A percentile compares a stretch with the other conserved stretches of the same genome.
Evolutionary conservation across 208 protist genomes (phyloP).

Genomic region (Trypanosoma grayi): DNA sequence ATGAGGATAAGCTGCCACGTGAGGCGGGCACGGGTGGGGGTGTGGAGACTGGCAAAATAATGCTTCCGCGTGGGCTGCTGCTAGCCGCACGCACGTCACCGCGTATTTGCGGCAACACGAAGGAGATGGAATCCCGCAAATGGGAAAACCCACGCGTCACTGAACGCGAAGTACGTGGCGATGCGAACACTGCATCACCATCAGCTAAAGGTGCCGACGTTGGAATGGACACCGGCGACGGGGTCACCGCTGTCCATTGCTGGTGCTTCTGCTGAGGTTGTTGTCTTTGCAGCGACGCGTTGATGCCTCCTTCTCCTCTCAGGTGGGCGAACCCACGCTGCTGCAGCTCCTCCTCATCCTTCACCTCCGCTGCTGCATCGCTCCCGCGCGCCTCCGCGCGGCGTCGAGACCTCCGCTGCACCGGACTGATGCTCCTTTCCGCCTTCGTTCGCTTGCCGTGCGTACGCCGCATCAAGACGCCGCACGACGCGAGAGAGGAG

Average conservation of each 20-base stretch:
- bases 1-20: conserved; percentile 16
- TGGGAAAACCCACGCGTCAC: conserved; percentile 45
- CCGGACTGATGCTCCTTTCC: conserved; percentile 2
- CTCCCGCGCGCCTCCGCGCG: neutral
- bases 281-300: no score
- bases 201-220: neutral
- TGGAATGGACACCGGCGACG: neutral
- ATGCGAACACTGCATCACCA: neutral
- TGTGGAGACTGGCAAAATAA: neutral
- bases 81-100: neutral
- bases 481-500: no score
- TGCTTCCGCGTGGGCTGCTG: conserved; percentile 6
- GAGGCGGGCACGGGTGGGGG: conserved; percentile 6
- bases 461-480: no score
- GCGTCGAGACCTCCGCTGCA: neutral
- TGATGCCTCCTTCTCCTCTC: conserved; percentile 2
- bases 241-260: neutral
- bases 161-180: conserved; percentile 13
- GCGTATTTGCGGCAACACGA: conserved; percentile 8
- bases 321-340: conserved; percentile 15
- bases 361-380: no score
- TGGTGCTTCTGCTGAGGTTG: no score
- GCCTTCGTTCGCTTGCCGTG: no score
- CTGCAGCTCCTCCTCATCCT: no score
- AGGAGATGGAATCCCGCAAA: conserved; percentile 47